A percentile compares a stretch with the other conserved stretches of the same genome.
These are phyloP conservation scores for Aspergillus baeticus DNA, from an alignment of 495 filamentous ascomycete genomes.

Conservation along the genomic window DNA sequence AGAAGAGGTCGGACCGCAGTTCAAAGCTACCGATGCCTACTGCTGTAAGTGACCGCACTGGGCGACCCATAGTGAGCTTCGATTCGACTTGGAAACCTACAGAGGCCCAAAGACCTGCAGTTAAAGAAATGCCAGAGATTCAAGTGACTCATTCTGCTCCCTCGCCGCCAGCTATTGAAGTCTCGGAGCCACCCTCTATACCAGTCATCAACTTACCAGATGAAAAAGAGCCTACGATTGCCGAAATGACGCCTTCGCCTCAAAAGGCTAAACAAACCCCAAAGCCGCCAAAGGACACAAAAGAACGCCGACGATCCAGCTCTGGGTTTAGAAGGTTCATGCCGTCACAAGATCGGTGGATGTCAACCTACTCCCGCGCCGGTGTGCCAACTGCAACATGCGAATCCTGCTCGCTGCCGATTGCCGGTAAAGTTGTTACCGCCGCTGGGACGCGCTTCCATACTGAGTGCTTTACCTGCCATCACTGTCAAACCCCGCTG, in stretches of 20 bases:
- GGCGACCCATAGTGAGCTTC: slow-evolving; percentile 93
- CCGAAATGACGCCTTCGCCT: slow-evolving; percentile 27
- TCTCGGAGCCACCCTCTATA: slow-evolving; percentile 52
- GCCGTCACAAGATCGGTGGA: slow-evolving; percentile 32
- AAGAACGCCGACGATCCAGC: slow-evolving; percentile 15
- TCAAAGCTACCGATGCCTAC: slow-evolving; percentile 80
- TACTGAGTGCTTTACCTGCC: slow-evolving; percentile 88
- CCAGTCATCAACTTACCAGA: slow-evolving; percentile 66
- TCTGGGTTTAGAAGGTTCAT: slow-evolving; percentile 22
- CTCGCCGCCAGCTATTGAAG: slow-evolving; percentile 50
- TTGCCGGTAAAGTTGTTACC: slow-evolving; percentile 86
- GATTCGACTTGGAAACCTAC: slow-evolving; percentile 73
- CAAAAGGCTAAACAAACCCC: not conserved
- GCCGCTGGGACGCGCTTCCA: slow-evolving; percentile 83
- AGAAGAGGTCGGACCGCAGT: slow-evolving; percentile 80
- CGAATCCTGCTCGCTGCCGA: slow-evolving; percentile 76
- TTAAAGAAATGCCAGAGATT: slow-evolving; percentile 19
- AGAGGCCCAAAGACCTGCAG: slow-evolving; percentile 23
- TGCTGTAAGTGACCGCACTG: slow-evolving; percentile 78
- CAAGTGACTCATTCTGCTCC: slow-evolving; percentile 36
- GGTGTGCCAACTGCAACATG: slow-evolving; percentile 71
- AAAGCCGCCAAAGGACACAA: slow-evolving; percentile 23
- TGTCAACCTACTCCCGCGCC: slow-evolving; percentile 51
- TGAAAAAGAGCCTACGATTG: slow-evolving; percentile 41
- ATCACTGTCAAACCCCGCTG: slow-evolving; percentile 80